Evolutionary conservation across 768 basidiomycete genomes (phyloP), one percentile per base, ranked within the genome.

Genomic region (Boletus sp.): DNA sequence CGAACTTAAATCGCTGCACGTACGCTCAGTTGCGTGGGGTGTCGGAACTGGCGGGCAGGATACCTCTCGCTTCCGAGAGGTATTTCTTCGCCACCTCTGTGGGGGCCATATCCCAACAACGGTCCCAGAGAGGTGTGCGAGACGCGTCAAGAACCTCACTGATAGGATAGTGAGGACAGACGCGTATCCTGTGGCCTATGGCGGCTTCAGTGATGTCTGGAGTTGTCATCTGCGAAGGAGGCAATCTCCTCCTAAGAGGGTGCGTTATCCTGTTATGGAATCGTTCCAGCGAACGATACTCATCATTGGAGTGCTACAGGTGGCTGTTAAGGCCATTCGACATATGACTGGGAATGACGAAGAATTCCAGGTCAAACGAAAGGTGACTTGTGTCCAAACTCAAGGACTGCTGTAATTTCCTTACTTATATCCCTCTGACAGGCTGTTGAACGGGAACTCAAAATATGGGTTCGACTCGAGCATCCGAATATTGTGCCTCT

Each of bases 401-500:
- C 12, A 10, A 29, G 8, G 9, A 17, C 1, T 5, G 14, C 42
- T 14, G n/a, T 36, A 5, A 58, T 51, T 39, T 58, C 20, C 5
- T 61, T 24, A 55, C 58, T 57, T 29, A 65, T 6, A 20, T 20
- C 0, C 24, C 6, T 45, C 5, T 32, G 3, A 30, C 32, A 74
- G 72, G 56, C 64, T 15, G 47, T 75, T 20, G 14, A 54, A 14
- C 66, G 61, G n/a, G 73, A 75, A 20, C 58, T 73, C 50, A 15
- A 49, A 0, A 63, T 76, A 36, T 75, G 74, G 74, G 52, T 24
- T 30, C 35, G 40, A n/a, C 64, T 75, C 30, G 3, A 42, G 0
- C 73, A 75, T 45, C 61, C 1, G 17, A 76, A 75, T 15, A 29
- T 75, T 24, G 28, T 75, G 15, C 65, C 73, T 39, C 57, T 76